Conservation (phyloP, 2,329 filamentous ascomycete species). For the Calonectria pauciramosa region DNA sequence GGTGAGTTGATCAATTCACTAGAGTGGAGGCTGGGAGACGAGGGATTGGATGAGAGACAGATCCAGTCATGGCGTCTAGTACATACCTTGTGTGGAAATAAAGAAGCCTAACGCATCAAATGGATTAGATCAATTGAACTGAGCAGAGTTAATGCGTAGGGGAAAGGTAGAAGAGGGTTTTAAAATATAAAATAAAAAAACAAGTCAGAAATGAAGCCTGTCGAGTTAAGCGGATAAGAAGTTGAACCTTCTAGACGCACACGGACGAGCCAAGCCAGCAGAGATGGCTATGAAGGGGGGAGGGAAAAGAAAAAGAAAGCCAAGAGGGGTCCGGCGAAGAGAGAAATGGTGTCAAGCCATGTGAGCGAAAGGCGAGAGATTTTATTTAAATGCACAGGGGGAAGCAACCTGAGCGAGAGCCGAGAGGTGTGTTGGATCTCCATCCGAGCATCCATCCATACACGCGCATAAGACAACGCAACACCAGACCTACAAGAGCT, state of each 20-base stretch:
- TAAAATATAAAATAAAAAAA: not conserved
- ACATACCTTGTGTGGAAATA: not conserved
- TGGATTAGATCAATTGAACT: not conserved
- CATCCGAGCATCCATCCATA: slow-evolving; percentile 15
- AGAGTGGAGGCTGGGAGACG: slow-evolving; percentile 1
- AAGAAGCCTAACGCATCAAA: not conserved
- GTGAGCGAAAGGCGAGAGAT: slow-evolving; percentile 20
- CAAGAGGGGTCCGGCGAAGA: slow-evolving; percentile 15
- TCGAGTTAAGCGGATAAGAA: not conserved
- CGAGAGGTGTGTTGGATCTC: slow-evolving; percentile 18
- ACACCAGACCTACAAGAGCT: not conserved
- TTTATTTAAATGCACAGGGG: slow-evolving; percentile 28
- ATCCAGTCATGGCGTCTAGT: not conserved
- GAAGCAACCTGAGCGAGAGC: slow-evolving; percentile 3
- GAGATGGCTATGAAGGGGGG: not conserved
- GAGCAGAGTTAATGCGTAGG: not conserved
- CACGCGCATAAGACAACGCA: slow-evolving; percentile 23
- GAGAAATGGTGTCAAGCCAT: slow-evolving; percentile 10
- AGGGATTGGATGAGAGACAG: not conserved
- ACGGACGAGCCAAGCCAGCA: not conserved
- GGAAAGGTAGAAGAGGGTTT: not conserved
- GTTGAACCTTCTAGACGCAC: slow-evolving; percentile 2
- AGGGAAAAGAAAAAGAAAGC: not conserved
- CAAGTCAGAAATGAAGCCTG: not conserved
- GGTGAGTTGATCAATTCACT: slow-evolving; percentile 8